Evolutionary conservation across 768 basidiomycete genomes (phyloP), one percentile per base, ranked within the genome.

Genomic region (Auriscalpium microsporum): DNA sequence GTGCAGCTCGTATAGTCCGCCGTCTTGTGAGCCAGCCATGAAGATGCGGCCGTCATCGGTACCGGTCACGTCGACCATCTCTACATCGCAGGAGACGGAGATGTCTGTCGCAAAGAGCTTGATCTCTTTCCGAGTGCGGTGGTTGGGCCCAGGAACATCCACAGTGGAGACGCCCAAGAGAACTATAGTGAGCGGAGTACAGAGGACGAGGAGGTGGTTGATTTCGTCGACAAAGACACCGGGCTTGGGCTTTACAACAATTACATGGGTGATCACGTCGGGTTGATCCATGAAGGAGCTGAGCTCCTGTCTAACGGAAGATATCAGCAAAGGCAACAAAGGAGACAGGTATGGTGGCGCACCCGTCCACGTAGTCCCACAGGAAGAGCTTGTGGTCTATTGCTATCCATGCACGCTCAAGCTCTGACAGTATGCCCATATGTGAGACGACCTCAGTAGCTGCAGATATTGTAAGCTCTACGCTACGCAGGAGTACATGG

Each of bases 341-440:
- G 44, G 52, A 21, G 45, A 51, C 11, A 52, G 42, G 5, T 38
- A 38, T 57, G 45, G 33, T 10, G 44, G 74, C 87, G 54, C 62
- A 95, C 94, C 93, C 91, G 62, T 95, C 90, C 37, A 84, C 73
- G 68, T 96, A 99, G 69, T 99, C 93, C 96, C 96, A 98, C 21
- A 99, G 74, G 64, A 96, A 90, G 36, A 99, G 75, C 63, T 91
- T 90, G 69, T 94, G 85, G 72, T 97, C 93, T 56, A 95, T 87
- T 10, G 91, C 87, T 60, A 97, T 87, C 93, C 94, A 99, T 0
- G 89, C 94, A 47, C 93, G 81, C 62, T 95, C 92, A 58, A 98
- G 90, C 63, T 94, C 90, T 23, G 93, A 85, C 67, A 98, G 80
- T 52, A 99, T 71, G 10, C 94, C 94, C 87, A 96, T 87, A 64